Percentiles rank a stretch among this genome's conserved stretches.
Evolutionary conservation across 805 yeast species (phyloP).

Genomic region (Phaffomyces opuntiae): DNA sequence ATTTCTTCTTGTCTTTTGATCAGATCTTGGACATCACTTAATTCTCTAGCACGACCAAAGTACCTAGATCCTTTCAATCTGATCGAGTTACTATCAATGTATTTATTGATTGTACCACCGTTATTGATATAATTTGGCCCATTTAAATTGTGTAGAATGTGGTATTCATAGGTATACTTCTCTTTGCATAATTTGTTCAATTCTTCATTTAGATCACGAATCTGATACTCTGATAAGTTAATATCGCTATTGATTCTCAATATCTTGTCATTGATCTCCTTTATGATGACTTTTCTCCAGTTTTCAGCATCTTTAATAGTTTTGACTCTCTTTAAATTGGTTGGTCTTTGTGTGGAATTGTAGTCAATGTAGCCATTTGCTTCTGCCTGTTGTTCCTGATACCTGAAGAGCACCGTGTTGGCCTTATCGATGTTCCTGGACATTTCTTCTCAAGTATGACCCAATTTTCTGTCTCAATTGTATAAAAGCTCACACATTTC

Average conservation of each 20-base stretch:
- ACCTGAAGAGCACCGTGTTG: conserved; percentile 60
- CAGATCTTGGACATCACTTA: conserved; percentile 60
- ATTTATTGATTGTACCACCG: conserved; percentile 12
- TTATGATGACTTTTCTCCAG: conserved; percentile 55
- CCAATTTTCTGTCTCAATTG: no score
- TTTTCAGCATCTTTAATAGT: conserved; percentile 59
- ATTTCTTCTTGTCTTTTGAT: conserved; percentile 29
- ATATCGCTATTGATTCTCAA: conserved; percentile 55
- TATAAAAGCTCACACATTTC: no score
- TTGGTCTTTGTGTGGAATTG: conserved; percentile 55
- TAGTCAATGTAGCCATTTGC: conserved; percentile 53
- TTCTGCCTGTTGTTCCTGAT: conserved; percentile 53
- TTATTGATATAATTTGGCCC: conserved; percentile 56
- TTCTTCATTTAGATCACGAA: conserved; percentile 70
- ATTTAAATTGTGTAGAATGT: conserved; percentile 53
- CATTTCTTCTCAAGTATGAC: conserved; percentile 32
- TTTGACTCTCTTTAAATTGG: conserved; percentile 43
- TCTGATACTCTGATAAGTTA: conserved; percentile 47
- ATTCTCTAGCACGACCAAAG: conserved; percentile 77
- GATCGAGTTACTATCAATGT: conserved; percentile 13
- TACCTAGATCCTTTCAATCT: conserved; percentile 35
- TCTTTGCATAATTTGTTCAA: conserved; percentile 62
- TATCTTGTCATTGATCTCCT: conserved; percentile 56
- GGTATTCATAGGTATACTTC: conserved; percentile 71
- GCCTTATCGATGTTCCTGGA: conserved; percentile 74